These are phyloP conservation scores for Aegilops bicornis DNA, from an alignment of 176 grass and related monocot species.

Conservation along the genomic window DNA sequence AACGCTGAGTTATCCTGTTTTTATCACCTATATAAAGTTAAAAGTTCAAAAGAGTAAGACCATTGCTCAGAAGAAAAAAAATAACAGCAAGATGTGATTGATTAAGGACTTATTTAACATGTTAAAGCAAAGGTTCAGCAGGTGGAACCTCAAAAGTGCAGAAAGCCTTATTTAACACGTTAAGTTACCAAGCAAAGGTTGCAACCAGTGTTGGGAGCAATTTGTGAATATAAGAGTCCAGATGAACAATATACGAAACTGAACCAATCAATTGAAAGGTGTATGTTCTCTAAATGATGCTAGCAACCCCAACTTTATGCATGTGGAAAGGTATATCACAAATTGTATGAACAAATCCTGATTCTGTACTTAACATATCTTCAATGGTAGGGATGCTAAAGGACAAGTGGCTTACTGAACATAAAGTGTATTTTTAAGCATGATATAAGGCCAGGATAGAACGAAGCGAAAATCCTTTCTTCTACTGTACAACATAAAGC, in stretches of 20 bases:
- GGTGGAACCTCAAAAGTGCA: not conserved
- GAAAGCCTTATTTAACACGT: not conserved
- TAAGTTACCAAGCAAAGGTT: not conserved
- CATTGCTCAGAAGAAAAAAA: not conserved
- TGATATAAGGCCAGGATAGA: no score
- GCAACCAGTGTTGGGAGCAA: not conserved
- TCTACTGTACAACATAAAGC: no score
- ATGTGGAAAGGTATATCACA: not conserved
- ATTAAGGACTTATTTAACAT: not conserved
- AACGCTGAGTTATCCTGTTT: not conserved
- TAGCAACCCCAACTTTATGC: not conserved
- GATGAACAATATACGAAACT: not conserved
- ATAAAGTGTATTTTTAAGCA: no score
- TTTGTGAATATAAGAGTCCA: not conserved
- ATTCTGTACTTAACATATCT: no score
- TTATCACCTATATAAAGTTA: constrained; percentile 24
- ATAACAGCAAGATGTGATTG: constrained; percentile 21
- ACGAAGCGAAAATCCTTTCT: no score
- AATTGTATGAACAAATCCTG: not conserved
- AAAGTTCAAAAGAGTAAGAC: constrained; percentile 24
- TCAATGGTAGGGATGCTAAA: no score
- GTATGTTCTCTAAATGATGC: not conserved
- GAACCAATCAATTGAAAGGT: not conserved
- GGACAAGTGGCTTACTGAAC: no score
- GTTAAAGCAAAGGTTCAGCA: not conserved